These are phyloP conservation scores for Carex scoparia DNA, from an alignment of 176 grass and related monocot species.

Conservation along the genomic window DNA sequence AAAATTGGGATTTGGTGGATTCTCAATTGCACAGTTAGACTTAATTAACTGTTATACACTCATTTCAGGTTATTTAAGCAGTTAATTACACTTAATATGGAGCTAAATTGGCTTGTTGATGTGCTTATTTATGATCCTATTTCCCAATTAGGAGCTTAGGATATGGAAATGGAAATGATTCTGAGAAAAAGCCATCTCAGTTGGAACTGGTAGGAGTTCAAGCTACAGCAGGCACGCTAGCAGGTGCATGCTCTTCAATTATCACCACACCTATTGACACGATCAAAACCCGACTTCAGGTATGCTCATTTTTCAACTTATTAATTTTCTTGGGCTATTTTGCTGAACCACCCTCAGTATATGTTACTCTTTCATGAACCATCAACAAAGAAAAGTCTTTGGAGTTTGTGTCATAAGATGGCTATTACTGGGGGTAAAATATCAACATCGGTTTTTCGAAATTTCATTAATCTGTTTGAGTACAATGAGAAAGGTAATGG, in stretches of 20 bases:
- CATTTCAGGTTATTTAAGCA: neutral
- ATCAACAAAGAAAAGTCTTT: neutral
- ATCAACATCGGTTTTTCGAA: neutral
- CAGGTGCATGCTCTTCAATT: conserved; percentile 92
- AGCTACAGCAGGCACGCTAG: conserved; percentile 81
- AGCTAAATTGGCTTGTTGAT: neutral
- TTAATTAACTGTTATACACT: neutral
- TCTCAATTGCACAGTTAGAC: neutral
- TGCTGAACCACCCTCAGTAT: neutral
- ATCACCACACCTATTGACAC: conserved; percentile 96
- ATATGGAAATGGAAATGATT: conserved; percentile 50
- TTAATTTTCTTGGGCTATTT: conserved; percentile 13
- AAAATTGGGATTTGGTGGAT: neutral
- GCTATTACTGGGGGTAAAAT: neutral
- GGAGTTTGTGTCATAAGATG: neutral
- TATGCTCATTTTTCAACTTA: conserved; percentile 22
- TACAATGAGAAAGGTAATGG: conserved; percentile 55
- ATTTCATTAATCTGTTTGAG: conserved; percentile 1
- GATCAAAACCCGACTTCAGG: conserved; percentile 93
- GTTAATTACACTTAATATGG: neutral
- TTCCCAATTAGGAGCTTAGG: conserved; percentile 67
- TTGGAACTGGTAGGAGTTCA: conserved; percentile 77
- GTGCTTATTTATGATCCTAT: conserved; percentile 2
- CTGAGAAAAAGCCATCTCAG: conserved; percentile 65
- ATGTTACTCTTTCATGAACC: neutral